Conservation (phyloP, 805 yeast species). For the Saturnispora halmiae region DNA sequence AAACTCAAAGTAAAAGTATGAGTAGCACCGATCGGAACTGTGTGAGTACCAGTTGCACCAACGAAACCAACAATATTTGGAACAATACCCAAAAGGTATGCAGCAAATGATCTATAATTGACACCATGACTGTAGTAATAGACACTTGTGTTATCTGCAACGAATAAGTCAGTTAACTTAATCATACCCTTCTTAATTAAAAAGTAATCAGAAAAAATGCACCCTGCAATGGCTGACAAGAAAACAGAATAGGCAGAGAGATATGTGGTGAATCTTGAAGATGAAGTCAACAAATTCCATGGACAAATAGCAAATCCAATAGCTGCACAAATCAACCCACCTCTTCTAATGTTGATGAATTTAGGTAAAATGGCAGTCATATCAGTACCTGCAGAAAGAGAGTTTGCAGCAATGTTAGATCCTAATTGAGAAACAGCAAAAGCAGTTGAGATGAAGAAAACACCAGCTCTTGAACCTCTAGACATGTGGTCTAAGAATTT, state of each 20-base stretch:
- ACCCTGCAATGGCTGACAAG: conserved; percentile 32
- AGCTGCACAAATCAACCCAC: conserved; percentile 33
- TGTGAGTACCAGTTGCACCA: conserved; percentile 13
- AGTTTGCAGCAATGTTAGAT: conserved; percentile 32
- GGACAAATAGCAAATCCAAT: conserved; percentile 32
- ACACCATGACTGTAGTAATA: conserved; percentile 28
- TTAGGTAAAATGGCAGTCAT: conserved; percentile 39
- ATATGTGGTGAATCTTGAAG: conserved; percentile 28
- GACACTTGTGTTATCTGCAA: conserved; percentile 9
- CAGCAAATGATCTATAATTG: conserved; percentile 26
- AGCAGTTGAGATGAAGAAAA: conserved; percentile 39
- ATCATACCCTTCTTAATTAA: conserved; percentile 33
- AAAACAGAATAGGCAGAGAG: conserved; percentile 28
- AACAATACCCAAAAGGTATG: conserved; percentile 14
- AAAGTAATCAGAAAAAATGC: conserved; percentile 33
- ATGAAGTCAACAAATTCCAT: conserved; percentile 32
- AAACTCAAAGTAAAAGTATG: conserved; percentile 16
- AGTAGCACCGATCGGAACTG: conserved; percentile 11
- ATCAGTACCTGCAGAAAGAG: conserved; percentile 42
- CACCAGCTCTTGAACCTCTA: conserved; percentile 39
- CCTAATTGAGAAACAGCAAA: conserved; percentile 32
- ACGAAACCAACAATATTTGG: conserved; percentile 25
- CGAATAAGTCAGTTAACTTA: conserved; percentile 18
- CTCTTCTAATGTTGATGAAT: conserved; percentile 37
- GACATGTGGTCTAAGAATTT: conserved; percentile 33